Percentiles rank a stretch among this genome's conserved stretches.
Evolutionary conservation across 2,329 filamentous ascomycete genomes (phyloP).

Genomic region (Cordyceps cateniannulata): DNA sequence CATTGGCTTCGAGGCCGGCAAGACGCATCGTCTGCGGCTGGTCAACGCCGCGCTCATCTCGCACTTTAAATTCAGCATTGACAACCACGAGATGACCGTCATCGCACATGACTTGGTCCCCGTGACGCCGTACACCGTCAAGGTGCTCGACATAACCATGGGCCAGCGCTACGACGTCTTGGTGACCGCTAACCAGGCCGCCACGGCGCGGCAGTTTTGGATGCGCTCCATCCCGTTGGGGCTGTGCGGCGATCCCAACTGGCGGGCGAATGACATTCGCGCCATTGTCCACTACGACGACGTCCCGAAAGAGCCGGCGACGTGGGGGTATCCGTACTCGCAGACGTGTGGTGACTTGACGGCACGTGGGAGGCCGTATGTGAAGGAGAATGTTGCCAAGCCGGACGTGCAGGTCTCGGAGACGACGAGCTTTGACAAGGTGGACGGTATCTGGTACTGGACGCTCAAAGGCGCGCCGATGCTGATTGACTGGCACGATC

Average conservation of each 20-base stretch:
- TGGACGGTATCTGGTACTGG: neutral
- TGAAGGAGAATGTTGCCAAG: neutral
- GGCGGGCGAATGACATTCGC: neutral
- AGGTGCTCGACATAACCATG: constrained; percentile 20
- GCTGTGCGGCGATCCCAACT: neutral
- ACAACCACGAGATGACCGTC: constrained; percentile 51
- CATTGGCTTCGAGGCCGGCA: constrained; percentile 34
- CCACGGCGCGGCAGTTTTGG: neutral
- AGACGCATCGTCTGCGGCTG: constrained; percentile 40
- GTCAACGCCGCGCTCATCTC: constrained; percentile 40
- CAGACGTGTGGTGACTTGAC: neutral
- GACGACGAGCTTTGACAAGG: neutral
- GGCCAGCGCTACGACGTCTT: neutral
- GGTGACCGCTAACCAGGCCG: neutral
- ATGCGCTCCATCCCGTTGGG: neutral
- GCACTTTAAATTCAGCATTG: constrained; percentile 44
- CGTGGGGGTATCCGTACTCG: neutral
- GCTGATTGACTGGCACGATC: neutral
- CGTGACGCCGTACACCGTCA: constrained; percentile 29
- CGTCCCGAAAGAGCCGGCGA: neutral
- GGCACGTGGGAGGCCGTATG: neutral
- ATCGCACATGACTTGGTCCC: constrained; percentile 54
- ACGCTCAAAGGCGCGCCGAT: neutral
- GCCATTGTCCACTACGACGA: neutral
- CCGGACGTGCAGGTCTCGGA: neutral